Percentiles rank a stretch among this genome's conserved stretches.
Evolutionary conservation across 2,329 filamentous ascomycete genomes (phyloP).

Genomic region (Epichloe brachyelytri): DNA sequence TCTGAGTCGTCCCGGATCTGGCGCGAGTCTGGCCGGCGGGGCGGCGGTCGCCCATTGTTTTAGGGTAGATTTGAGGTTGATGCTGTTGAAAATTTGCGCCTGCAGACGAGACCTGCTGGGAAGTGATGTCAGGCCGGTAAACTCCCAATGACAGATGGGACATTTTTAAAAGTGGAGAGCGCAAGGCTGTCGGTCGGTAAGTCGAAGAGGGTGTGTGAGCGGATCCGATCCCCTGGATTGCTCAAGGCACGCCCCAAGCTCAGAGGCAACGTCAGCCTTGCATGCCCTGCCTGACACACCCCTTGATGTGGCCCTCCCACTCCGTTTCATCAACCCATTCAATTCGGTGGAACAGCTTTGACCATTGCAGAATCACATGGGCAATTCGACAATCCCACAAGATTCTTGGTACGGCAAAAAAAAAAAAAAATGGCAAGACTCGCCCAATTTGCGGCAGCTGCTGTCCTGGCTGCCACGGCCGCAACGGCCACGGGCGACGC

Average conservation of each 20-base stretch:
- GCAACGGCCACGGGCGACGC: slow-evolving; percentile 16
- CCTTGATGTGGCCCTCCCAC: slow-evolving; percentile 3
- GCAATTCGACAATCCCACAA: not conserved
- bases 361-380: not conserved
- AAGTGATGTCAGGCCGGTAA: not conserved
- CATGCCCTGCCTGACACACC: not conserved
- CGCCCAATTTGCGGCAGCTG: slow-evolving; percentile 18
- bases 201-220: not conserved
- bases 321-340: not conserved
- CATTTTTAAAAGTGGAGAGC: not conserved
- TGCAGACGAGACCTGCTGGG: not conserved
- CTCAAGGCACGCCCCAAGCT: slow-evolving; percentile 10
- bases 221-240: not conserved
- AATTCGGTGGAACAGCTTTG: not conserved
- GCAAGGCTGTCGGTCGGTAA: not conserved
- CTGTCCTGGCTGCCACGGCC: slow-evolving; percentile 15
- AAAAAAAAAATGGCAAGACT: slow-evolving; percentile 18
- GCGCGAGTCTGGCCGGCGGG: slow-evolving; percentile 35
- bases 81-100: not conserved
- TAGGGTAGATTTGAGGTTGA: not conserved
- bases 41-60: slow-evolving; percentile 22
- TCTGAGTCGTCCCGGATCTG: slow-evolving; percentile 48
- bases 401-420: not conserved
- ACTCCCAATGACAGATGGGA: no score
- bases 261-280: slow-evolving; percentile 13